Evolutionary conservation across 169 alveolate species (phyloP), one percentile per base, ranked within the genome.

Genomic region (Babesia ovis): DNA sequence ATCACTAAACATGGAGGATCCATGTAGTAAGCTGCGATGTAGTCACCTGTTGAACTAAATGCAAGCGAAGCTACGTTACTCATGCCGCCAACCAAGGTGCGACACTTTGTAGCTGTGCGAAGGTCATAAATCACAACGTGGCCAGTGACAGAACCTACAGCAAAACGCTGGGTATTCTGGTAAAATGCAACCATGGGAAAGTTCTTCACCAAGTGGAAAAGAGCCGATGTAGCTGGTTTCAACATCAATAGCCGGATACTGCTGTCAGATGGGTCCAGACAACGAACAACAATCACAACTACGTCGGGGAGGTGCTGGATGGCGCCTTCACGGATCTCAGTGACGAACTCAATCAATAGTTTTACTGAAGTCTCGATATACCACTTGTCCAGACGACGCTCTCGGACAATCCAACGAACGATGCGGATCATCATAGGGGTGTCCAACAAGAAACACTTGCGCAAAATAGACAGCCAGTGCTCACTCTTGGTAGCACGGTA

Each of bases 121-220:
- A 86, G 76, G 81, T 86, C 92, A 58, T 86, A 86, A n/a, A 86
- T 84, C 32, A 86, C 66, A 32, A 86, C 79, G 39, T 68, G 79
- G 27, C 87, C 87, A n/a, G 67, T 59, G 48, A 22, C 45, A 3
- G 92, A 84, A 16, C 92, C 92, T 55, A 86, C 86, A 22, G 92
- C 92, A 48, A 86, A 81, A 41, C 92, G 62, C 75, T 86, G 92
- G 18, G 91, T 86, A 51, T 86, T 68, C 75, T 86, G 92, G 62
- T 86, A 87, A 61, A 86, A 86, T 48, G 89, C 81, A 25, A 85
- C 90, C 92, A 84, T 86, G 14, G 92, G 92, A 45, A 86, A 70
- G 48, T 68, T 84, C 71, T 84, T 86, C 35, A 86, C 92, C 77
- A 86, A 54, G 16, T 70, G 69, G 58, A 84, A 83, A 8, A 86